Base-by-base conservation (phyloP, 768 basidiomycete species). In the Russula vinacea region DNA sequence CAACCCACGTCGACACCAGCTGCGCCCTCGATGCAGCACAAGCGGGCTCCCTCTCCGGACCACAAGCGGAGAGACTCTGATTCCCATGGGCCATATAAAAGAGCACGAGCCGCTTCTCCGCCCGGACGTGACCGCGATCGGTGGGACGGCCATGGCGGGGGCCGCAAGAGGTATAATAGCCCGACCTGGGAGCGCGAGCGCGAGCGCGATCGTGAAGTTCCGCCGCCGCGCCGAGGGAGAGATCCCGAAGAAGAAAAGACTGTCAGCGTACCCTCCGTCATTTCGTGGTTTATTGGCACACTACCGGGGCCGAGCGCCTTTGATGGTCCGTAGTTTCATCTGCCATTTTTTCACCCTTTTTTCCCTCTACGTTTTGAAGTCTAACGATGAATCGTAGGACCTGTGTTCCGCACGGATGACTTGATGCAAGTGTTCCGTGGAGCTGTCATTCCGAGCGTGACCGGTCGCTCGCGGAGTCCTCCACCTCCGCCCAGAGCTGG, bases 401-500 rank as follows among this genome's bases (percentile, higher is more conserved):
- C 94, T 10, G 83, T 92, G 44, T 96, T 96, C 77, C 81, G 91
- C 62, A 88, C 89, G 1, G 94, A 97, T 35, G 94, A 96, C 74
- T 78, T 96, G 44, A 88, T 98, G 86, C 87, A 88, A 65, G 71
- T 93, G 35, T 88, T 97, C 74, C 81, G 85, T 40, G 90, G 84
- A 70, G 89, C 91, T 54, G 84, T 89, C 37, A 91, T 94, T 60
- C 90, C 92, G 0, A 87, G 85, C 63, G 81, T 73, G 51, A 73
- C 75, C 52, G 78, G 81, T 67, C 75, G 80, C 3, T 82, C 82
- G 58, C 63, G 63, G 6, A 83, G 86, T 14, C 84, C 82, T 10
- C 78, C 84, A 5, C 77, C 80, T 29, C 69, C 73, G 24, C 74
- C 76, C 56, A 80, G 84, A 73, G 29, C 29, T 29, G 29, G 29